Evolutionary conservation across 768 basidiomycete species (phyloP), one percentile per base, ranked within the genome.

Genomic region (Suillus ampliporus): DNA sequence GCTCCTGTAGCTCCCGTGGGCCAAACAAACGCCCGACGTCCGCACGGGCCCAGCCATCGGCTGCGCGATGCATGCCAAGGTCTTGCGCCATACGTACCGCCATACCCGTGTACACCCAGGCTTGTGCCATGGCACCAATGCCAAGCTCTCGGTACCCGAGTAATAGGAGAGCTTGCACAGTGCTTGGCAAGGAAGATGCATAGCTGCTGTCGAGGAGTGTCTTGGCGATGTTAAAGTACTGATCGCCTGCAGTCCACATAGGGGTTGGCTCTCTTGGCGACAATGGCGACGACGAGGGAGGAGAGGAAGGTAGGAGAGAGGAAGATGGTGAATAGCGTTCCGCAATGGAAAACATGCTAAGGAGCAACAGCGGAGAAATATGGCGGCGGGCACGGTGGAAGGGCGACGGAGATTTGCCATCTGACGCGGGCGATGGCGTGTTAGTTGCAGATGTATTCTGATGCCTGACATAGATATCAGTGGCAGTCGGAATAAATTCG

Each of bases 61-160:
- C 90, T 66, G 83, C 84, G 40, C 91, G 84, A 69, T 94, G 92
- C 84, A 94, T 85, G 9, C 92, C 92, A 60, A 94, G 74, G 74
- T 94, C 92, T 75, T 93, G 92, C 17, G 92, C 92, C 92, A 95
- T 94, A n/a, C 94, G 84, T 41, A 95, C 88, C 0, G 90, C 93
- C 89, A 93, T 91, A 13, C 94, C 93, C 21, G 88, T 84, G 70
- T 90, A 93, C 11, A 88, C 83, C 94, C 94, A 96, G 37, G 91
- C 89, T 74, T 90, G 86, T 9, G 90, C 89, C 93, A 95, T 96
- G 19, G 91, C 87, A 50, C 92, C 94, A 62, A 94, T 91, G 3
- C 94, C 94, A 46, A 94, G 84, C 75, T 96, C 93, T 9, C 94
- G 83, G 71, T 91, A 95, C 8, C 89, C 90, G 77, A 95, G 83